Evolutionary conservation across 805 yeast genomes (phyloP).

Genomic region (Sugiyamaella marilandica): DNA sequence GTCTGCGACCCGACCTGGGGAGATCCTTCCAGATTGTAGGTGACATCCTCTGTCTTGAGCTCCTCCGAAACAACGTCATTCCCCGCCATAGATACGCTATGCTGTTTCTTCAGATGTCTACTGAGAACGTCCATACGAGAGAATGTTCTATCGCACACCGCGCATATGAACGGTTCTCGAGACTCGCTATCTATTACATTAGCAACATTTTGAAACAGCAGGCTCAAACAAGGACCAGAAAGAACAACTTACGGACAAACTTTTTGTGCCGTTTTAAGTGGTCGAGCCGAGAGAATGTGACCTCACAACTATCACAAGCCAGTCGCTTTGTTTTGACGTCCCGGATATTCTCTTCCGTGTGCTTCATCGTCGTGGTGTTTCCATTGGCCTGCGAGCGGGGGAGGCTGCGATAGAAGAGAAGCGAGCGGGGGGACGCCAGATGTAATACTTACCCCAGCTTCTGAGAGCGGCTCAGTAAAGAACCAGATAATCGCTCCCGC

Average conservation of each 20-base stretch:
- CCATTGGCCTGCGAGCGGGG: constrained; percentile 1
- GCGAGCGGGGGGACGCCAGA: not conserved
- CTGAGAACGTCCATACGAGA: constrained; percentile 20
- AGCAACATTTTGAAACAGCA: not conserved
- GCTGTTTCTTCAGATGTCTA: constrained; percentile 19
- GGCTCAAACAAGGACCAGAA: not conserved
- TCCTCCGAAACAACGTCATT: not conserved
- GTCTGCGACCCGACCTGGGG: not conserved
- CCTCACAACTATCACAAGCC: constrained; percentile 10
- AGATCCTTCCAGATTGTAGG: not conserved
- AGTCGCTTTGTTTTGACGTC: not conserved
- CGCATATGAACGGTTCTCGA: constrained; percentile 12
- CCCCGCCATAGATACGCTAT: constrained; percentile 3
- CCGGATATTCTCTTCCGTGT: too few species aligned
- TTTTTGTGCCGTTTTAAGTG: constrained; percentile 20
- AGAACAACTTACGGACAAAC: constrained; percentile 12
- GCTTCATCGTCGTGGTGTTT: too few species aligned
- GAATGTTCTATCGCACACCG: constrained; percentile 15
- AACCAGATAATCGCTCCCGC: too few species aligned
- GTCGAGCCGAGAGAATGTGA: constrained; percentile 22
- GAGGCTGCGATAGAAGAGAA: not conserved
- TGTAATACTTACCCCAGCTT: too few species aligned
- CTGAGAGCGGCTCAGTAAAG: too few species aligned
- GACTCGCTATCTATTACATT: constrained; percentile 11
- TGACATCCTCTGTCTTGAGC: not conserved